Base-by-base conservation (phyloP, 1,284 basidiomycete species). In the Tilletiopsis washingtonensis region DNA sequence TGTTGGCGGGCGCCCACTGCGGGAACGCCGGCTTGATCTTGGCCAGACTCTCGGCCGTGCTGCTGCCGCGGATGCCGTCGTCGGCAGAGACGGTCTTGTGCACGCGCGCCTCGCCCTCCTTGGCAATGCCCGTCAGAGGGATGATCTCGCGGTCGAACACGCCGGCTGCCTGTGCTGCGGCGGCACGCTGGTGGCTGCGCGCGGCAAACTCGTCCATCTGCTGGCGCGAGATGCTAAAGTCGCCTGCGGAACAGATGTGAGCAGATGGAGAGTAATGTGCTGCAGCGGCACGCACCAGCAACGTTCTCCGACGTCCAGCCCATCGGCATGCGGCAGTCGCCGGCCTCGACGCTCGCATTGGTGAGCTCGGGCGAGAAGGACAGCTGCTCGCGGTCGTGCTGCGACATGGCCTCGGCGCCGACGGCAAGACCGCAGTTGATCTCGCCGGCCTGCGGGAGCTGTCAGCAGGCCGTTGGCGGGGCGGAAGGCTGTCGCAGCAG, bases 161-260 rank as follows among this genome's bases (percentile, higher is more conserved):
- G 14, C 88, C 88, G 0, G 79, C 70, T 54, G 81, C 57, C 54
- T 78, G 77, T 37, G 79, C 78, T 20, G 75, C 76, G 69, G 85
- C 83, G 5, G 87, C 86, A 11, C 83, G 82, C 62, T 85, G 83
- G 73, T 85, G 87, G 0, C 86, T 89, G 45, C 86, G 65, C 0
- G 88, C 87, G 3, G 90, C 86, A 67, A 84, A 85, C 39, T 79
- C 80, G 73, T 96, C 91, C 80, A 91, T 90, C 56, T 84, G 81
- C 51, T 86, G 82, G 43, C 91, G 81, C 20, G 84, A 80, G 62
- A 96, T 80, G 61, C 82, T 78, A 75, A 86, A 94, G 50, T 93
- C 82, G 25, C 38, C 38, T 34, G 9, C 9, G 29, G 9, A 34
- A 34, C 29, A 34, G 9, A 34, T 9, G 9, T 34, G 9, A 34